These are phyloP conservation scores for Phallus indusiatus DNA, from an alignment of 768 basidiomycete genomes.

Conservation along the genomic window DNA sequence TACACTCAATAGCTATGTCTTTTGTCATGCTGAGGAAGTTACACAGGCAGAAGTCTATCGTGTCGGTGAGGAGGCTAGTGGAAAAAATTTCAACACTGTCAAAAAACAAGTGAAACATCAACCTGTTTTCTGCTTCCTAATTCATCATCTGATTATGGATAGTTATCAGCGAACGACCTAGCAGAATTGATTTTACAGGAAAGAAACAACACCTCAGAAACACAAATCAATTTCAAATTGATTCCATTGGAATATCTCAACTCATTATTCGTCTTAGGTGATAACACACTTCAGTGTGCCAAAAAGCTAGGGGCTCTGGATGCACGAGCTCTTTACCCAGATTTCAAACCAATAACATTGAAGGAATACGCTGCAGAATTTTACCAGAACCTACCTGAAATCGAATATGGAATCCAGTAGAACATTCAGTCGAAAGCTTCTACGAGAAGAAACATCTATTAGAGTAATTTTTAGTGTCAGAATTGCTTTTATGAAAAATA, in stretches of 20 bases:
- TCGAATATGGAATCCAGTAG: too few relatives aligned
- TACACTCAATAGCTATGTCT: conserved; percentile 23
- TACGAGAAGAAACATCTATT: too few relatives aligned
- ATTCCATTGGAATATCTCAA: too few relatives aligned
- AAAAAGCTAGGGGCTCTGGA: conserved; percentile 20
- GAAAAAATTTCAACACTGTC: conserved; percentile 17
- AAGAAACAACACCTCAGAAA: background rate
- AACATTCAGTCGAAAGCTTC: too few relatives aligned
- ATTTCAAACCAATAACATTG: conserved; percentile 13
- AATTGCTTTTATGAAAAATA: too few relatives aligned
- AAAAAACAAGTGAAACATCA: too few relatives aligned
- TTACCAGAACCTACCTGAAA: conserved; percentile 10
- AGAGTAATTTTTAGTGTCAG: too few relatives aligned
- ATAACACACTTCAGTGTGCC: background rate
- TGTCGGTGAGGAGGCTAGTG: conserved; percentile 15
- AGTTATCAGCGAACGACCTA: background rate
- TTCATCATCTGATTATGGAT: too few relatives aligned
- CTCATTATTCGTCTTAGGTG: background rate
- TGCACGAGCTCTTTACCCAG: conserved; percentile 22
- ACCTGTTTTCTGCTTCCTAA: too few relatives aligned
- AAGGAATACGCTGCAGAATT: conserved; percentile 20
- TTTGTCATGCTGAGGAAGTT: conserved; percentile 20
- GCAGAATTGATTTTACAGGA: background rate
- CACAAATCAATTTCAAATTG: too few relatives aligned
- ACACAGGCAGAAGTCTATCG: conserved; percentile 17